A percentile compares a stretch with the other conserved stretches of the same genome.
phyloP scores from a whole-genome alignment of 1,284 basidiomycete genomes.

The Lentinula novae-zelandiae region DNA sequence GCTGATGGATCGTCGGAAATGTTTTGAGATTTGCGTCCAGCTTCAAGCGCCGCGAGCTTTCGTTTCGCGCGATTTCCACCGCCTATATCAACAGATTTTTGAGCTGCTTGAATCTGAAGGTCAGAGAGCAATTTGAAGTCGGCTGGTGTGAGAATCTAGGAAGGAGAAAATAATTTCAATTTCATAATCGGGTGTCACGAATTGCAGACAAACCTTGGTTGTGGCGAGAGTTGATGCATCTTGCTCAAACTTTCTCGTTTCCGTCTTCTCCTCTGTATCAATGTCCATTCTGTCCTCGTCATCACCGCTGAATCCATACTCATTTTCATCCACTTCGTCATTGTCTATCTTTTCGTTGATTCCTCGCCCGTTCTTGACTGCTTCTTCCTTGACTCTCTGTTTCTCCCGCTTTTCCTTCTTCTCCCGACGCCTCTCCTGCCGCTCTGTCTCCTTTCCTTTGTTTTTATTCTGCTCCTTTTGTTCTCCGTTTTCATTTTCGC shows the following conservation, averaged over 20 bases:
- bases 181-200: not conserved
- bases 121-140: conserved; percentile 95
- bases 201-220: conserved; percentile 54
- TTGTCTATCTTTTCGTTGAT: not conserved
- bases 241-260: conserved; percentile 16
- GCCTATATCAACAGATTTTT: conserved; percentile 65
- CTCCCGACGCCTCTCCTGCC: conserved; percentile 4
- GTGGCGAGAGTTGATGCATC: conserved; percentile 68
- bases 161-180: not conserved
- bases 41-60: conserved; percentile 79
- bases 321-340: conserved; percentile 5
- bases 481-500: conserved; percentile 62
- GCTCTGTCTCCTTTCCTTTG: conserved; percentile 22
- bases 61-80: conserved; percentile 82
- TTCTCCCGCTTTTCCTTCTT: conserved; percentile 3
- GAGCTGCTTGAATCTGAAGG: conserved; percentile 81
- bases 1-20: conserved; percentile 39
- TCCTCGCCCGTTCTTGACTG: not conserved
- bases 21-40: conserved; percentile 51
- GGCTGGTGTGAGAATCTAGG: conserved; percentile 93
- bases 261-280: conserved; percentile 21
- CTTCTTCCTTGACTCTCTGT: not conserved
- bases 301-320: conserved; percentile 8
- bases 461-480: conserved; percentile 25
- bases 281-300: conserved; percentile 4